A percentile compares a stretch with the other conserved stretches of the same genome.
Evolutionary conservation across 2,329 filamentous ascomycete genomes (phyloP).

Genomic region (Lecanoromycetidae sp.): DNA sequence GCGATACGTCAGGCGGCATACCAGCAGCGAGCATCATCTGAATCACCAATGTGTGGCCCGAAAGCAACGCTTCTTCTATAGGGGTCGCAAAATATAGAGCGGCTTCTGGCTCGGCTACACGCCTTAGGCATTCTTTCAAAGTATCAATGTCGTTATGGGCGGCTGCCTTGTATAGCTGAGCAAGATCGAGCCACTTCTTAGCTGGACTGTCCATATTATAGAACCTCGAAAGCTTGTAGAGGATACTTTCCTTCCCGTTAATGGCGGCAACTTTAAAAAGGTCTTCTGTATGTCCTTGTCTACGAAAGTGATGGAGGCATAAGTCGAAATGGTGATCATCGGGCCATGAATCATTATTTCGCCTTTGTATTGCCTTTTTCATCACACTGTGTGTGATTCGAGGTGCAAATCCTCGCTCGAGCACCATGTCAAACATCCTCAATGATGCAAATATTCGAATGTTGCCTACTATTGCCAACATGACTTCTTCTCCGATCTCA

Average conservation of each 20-base stretch:
- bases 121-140: neutral
- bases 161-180: neutral
- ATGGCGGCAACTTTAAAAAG: neutral
- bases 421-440: neutral
- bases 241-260: neutral
- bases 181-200: neutral
- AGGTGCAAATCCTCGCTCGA: neutral
- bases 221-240: neutral
- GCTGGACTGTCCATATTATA: neutral
- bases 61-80: neutral
- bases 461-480: neutral
- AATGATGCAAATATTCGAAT: too few species aligned
- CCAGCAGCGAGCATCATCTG: neutral
- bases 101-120: neutral
- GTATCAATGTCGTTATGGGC: accelerated
- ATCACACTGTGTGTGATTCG: neutral
- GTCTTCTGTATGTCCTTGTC: neutral
- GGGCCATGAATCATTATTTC: neutral
- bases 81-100: neutral
- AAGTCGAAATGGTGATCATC: neutral
- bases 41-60: too few species aligned
- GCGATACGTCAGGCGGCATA: neutral
- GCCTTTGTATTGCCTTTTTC: neutral
- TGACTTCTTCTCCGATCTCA: neutral
- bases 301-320: too few species aligned